Evolutionary conservation across 495 filamentous ascomycete genomes (phyloP).

Genomic region (Tuber umbilicatum): DNA sequence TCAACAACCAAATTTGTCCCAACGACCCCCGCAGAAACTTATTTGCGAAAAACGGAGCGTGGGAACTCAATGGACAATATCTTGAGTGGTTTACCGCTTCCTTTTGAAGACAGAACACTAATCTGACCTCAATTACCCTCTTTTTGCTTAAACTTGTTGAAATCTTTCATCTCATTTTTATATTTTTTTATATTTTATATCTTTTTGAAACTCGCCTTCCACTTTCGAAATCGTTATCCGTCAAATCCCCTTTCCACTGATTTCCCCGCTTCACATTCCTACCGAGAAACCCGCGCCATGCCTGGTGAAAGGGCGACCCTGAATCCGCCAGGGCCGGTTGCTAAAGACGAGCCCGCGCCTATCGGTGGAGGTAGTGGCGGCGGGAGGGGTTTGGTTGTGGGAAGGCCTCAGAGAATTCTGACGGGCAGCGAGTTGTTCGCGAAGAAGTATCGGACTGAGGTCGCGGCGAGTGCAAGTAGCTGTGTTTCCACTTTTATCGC

Average conservation of each 20-base stretch:
- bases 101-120: constrained; percentile 13
- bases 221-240: neutral
- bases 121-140: constrained; percentile 10
- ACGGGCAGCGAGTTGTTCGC: constrained; percentile 50
- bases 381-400: constrained; percentile 7
- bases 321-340: constrained; percentile 12
- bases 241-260: neutral
- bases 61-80: constrained; percentile 19
- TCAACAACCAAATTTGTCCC: constrained; percentile 10
- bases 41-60: constrained; percentile 2
- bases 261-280: neutral
- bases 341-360: constrained; percentile 10
- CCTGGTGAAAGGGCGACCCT: constrained; percentile 5
- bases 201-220: neutral
- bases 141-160: constrained; percentile 5
- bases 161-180: neutral
- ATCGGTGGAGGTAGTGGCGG: constrained; percentile 3
- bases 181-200: neutral
- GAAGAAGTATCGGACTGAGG: constrained; percentile 71
- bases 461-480: constrained; percentile 66
- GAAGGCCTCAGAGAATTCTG: constrained; percentile 24
- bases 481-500: constrained; percentile 65
- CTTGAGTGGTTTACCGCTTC: constrained; percentile 12
- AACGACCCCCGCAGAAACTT: constrained; percentile 6
- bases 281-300: neutral